These are phyloP conservation scores for Gloeopeniophorella convolvens DNA, from an alignment of 768 basidiomycete genomes.

Conservation along the genomic window DNA sequence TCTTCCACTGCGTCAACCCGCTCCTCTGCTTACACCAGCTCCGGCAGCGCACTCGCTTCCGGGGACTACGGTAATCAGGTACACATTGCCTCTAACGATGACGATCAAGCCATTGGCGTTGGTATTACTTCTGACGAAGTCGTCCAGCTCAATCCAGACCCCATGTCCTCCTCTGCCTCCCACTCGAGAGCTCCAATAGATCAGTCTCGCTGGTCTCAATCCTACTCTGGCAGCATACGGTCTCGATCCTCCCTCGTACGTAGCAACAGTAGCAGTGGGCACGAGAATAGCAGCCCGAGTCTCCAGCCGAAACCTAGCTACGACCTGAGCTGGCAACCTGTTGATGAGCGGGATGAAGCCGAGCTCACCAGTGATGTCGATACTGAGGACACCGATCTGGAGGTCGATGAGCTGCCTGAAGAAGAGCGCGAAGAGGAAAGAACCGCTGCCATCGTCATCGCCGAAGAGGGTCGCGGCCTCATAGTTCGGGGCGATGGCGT, in stretches of 20 bases:
- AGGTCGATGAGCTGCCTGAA: constrained; percentile 33
- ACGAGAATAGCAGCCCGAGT: constrained; percentile 32
- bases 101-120: constrained; percentile 50
- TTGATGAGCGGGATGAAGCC: constrained; percentile 65
- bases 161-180: constrained; percentile 37
- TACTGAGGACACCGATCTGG: constrained; percentile 41
- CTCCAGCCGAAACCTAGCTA: constrained; percentile 65
- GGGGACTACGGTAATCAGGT: constrained; percentile 55
- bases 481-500: constrained; percentile 67
- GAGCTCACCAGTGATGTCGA: constrained; percentile 50
- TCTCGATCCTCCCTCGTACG: constrained; percentile 67
- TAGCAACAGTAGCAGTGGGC: constrained; percentile 39
- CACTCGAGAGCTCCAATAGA: constrained; percentile 51
- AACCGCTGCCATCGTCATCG: constrained; percentile 71
- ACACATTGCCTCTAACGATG: constrained; percentile 53
- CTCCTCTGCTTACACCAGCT: constrained; percentile 73
- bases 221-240: constrained; percentile 54
- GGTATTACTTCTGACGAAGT: constrained; percentile 64
- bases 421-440: constrained; percentile 58
- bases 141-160: constrained; percentile 52
- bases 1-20: constrained; percentile 68
- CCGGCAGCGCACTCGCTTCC: constrained; percentile 53
- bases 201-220: constrained; percentile 67
- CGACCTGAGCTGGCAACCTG: constrained; percentile 67
- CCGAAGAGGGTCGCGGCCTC: constrained; percentile 78